phyloP scores from a whole-genome alignment of 768 basidiomycete species.

The Suillus subaureus region DNA sequence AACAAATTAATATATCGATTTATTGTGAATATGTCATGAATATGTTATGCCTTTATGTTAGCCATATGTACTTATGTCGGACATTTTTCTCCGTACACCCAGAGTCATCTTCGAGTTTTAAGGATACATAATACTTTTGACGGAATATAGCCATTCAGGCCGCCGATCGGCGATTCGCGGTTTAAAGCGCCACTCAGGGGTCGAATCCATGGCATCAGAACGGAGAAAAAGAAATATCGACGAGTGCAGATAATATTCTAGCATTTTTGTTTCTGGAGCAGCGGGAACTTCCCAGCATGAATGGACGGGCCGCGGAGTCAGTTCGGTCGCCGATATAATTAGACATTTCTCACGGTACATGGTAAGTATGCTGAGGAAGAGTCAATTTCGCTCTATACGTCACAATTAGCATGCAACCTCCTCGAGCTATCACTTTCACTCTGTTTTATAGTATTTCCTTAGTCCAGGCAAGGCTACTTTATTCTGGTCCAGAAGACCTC shows the following conservation, averaged over 20 bases:
- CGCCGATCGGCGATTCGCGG: conserved; percentile 35
- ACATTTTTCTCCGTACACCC: background rate
- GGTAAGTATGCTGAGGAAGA: conserved; percentile 18
- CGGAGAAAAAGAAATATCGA: conserved; percentile 5
- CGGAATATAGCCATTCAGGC: conserved; percentile 15
- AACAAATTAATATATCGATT: conserved; percentile 10
- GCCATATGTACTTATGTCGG: background rate
- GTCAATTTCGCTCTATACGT: conserved; percentile 3
- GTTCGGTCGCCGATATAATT: conserved; percentile 38
- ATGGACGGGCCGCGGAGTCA: conserved; percentile 32
- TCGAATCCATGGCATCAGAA: conserved; percentile 2
- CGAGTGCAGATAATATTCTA: conserved; percentile 9
- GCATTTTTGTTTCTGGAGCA: background rate
- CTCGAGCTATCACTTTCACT: conserved; percentile 17
- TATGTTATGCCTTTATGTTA: background rate
- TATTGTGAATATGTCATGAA: background rate
- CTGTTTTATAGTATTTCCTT: conserved; percentile 20
- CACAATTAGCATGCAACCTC: conserved; percentile 13
- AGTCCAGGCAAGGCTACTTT: conserved; percentile 43
- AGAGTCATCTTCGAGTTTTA: background rate
- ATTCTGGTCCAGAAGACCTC: conserved; percentile 78
- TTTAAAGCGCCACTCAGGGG: conserved; percentile 22
- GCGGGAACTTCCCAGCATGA: conserved; percentile 1
- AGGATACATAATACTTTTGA: conserved; percentile 2
- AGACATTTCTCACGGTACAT: conserved; percentile 22